A percentile compares a stretch with the other conserved stretches of the same genome.
Evolutionary conservation across 768 basidiomycete genomes (phyloP).

Genomic region (Amanita polypyramis): DNA sequence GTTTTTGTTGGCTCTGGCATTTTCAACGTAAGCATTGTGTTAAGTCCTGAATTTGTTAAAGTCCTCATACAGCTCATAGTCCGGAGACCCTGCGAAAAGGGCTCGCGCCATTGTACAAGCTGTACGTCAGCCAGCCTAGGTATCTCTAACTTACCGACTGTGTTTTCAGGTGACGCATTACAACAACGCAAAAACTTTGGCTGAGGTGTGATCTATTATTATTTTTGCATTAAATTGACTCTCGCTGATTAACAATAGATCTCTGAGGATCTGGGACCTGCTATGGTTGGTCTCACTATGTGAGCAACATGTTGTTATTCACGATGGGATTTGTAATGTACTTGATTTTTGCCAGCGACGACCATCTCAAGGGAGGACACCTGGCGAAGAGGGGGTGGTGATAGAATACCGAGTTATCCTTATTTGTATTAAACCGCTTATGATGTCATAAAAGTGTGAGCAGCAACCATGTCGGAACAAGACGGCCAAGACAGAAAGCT

Average conservation of each 20-base stretch:
- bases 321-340: not conserved
- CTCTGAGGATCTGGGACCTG: conserved; percentile 73
- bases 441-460: not conserved
- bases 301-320: conserved; percentile 25
- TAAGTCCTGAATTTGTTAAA: not conserved
- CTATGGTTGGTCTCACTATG: conserved; percentile 95
- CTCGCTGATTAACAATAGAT: conserved; percentile 28
- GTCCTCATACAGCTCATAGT: conserved; percentile 29
- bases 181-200: conserved; percentile 80
- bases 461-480: conserved; percentile 4
- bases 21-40: conserved; percentile 58
- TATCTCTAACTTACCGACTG: conserved; percentile 5
- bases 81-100: conserved; percentile 87
- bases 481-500: conserved; percentile 12
- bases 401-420: conserved; percentile 10
- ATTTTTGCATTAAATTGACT: not conserved
- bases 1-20: conserved; percentile 98
- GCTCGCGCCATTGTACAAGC: conserved; percentile 96
- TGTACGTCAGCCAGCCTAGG: conserved; percentile 29
- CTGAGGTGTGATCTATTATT: conserved; percentile 45
- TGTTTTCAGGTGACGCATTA: conserved; percentile 79
- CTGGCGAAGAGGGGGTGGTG: conserved; percentile 63
- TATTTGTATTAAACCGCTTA: not conserved
- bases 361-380: conserved; percentile 60
- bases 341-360: conserved; percentile 31